These are phyloP conservation scores for Botrytis hyacinthi DNA, from an alignment of 2,329 filamentous ascomycete species.

Conservation along the genomic window DNA sequence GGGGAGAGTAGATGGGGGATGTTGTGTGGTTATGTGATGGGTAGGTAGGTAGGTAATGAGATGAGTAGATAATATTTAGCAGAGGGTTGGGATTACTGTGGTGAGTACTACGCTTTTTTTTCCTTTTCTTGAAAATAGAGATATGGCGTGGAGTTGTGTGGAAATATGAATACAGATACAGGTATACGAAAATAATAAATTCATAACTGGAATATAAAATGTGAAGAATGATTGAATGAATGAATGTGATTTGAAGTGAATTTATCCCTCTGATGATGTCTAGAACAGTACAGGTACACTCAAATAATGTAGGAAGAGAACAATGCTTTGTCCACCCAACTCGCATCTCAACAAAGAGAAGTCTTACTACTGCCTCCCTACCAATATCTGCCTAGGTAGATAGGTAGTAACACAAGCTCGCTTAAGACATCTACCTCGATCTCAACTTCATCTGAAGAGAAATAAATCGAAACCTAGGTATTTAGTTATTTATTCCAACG, in stretches of 20 bases:
- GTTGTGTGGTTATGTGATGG: not conserved
- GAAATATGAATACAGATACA: not conserved
- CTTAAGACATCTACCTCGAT: not conserved
- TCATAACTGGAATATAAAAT: not conserved
- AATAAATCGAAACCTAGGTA: too few species aligned
- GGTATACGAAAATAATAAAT: not conserved
- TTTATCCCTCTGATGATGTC: rapidly evolving
- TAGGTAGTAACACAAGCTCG: not conserved
- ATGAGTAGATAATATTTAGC: not conserved
- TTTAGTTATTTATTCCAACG: too few species aligned
- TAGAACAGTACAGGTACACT: not conserved
- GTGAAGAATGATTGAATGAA: not conserved
- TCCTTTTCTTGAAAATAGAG: not conserved
- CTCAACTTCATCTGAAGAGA: not conserved
- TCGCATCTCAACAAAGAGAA: not conserved
- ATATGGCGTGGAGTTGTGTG: too few species aligned
- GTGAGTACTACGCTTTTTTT: not conserved
- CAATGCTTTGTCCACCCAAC: not conserved
- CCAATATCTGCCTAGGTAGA: not conserved
- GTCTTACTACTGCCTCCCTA: not conserved
- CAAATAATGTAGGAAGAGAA: not conserved
- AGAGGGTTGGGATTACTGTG: not conserved
- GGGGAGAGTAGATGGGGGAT: not conserved
- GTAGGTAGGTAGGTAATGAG: too few species aligned
- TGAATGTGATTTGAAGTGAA: not conserved